Base-by-base conservation (phyloP, 495 filamentous ascomycete genomes). In the Podospora pseudopauciseta region DNA sequence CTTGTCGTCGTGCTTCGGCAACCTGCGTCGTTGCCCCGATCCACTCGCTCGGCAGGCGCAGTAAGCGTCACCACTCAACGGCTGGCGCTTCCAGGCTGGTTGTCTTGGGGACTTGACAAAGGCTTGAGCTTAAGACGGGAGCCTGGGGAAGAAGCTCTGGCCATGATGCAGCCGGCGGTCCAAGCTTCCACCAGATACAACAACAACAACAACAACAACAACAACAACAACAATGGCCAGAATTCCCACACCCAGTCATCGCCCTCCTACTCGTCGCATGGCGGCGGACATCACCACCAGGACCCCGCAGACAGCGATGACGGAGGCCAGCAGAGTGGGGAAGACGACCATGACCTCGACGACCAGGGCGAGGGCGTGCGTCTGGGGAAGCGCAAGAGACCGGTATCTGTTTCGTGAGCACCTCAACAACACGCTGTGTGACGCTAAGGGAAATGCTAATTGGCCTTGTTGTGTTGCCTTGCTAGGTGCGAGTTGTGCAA, bases 401-500 rank as follows among this genome's bases (percentile, higher is more conserved):
- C 86, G n/a, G 82, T 86, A 66, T 85, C 84, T 65, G 86, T 87
- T 19, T 86, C 85, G 78, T 85, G 75, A 74, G 83, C 81, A 32
- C 53, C 19, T 15, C 56, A 49, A 62, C 39, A 16, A 3, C 39
- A 49, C 39, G 39, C 39, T 49, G 39, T 49, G 39, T 49, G 39
- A 49, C 39, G 39, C 15, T 49, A 49, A 49, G 39, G 39, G 18
- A 49, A 49, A 49, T 49, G 39, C 39, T 49, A 49, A 49, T 49
- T 49, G 39, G 39, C 39, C 39, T 49, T 16, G 30, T 49, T 65
- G 64, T 67, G 44, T 53, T 49, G 23, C 32, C 56, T 44, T 60
- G 64, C 70, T 32, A 91, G 89, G 68, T 94, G 92, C 72, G 91
- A 94, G 75, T 81, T 91, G 54, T 94, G 91, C 81, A 95, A 94